Conservation (phyloP, 768 basidiomycete species). For the Pulveroboletus sp. region DNA sequence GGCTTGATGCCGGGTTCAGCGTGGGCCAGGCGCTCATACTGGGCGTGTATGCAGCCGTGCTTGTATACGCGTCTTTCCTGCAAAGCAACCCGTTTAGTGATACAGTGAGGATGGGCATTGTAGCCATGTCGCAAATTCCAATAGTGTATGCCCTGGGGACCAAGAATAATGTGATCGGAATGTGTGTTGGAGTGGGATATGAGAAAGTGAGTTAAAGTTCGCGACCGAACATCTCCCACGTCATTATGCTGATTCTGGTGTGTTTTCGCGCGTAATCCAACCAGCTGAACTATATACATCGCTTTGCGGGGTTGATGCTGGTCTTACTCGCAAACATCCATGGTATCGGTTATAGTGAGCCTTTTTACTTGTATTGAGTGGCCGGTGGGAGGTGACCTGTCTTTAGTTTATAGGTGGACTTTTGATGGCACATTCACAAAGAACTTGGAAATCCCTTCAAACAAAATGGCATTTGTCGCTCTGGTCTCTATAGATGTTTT, state of each 20-base stretch:
- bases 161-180: slow-evolving; percentile 47
- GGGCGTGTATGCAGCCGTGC: slow-evolving; percentile 31
- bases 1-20: slow-evolving; percentile 35
- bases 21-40: slow-evolving; percentile 38
- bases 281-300: slow-evolving; percentile 54
- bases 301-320: slow-evolving; percentile 45
- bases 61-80: slow-evolving; percentile 38
- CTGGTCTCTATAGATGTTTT: slow-evolving; percentile 36
- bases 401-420: slow-evolving; percentile 29
- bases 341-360: slow-evolving; percentile 38
- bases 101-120: slow-evolving; percentile 31
- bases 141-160: slow-evolving; percentile 42
- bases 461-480: slow-evolving; percentile 33
- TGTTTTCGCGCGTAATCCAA: background rate
- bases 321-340: slow-evolving; percentile 43
- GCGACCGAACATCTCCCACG: background rate
- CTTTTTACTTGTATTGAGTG: background rate
- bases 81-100: slow-evolving; percentile 34
- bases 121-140: slow-evolving; percentile 46
- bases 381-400: background rate
- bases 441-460: slow-evolving; percentile 11
- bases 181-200: slow-evolving; percentile 43
- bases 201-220: slow-evolving; percentile 38
- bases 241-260: background rate
- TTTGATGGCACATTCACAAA: slow-evolving; percentile 16